Evolutionary conservation across 495 filamentous ascomycete genomes (phyloP), one percentile per base, ranked within the genome.

Genomic region (Jackrogersella minutella): DNA sequence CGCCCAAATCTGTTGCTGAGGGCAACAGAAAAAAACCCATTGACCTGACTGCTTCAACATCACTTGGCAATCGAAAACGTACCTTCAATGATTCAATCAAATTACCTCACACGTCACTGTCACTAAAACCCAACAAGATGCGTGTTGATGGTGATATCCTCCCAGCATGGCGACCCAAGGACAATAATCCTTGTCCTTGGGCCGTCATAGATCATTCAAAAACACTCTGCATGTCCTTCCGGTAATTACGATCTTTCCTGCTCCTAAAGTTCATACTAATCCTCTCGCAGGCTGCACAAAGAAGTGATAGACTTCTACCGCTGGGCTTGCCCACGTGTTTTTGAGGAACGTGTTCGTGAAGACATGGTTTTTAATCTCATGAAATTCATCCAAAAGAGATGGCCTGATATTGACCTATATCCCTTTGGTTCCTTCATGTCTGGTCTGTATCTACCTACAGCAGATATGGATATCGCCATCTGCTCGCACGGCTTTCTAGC

Each of bases 401-500:
- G 85, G 66, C 70, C 77, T 3, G 82, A 85, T 36, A 82, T 86
- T 19, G 79, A 88, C 36, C 74, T 97, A 1, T 80, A 83, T 16
- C 81, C 88, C 8, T 99, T 98, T 76, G 95, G 95, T 13, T 98
- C 95, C 0, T 99, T 93, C 68, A 91, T 91, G 11, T 91, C 92
- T 7, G 92, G 91, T 0, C 80, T 97, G 10, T 98, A 97, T 72
- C 84, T 99, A 3, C 95, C 95, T 0, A 95, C 88, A 1, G 91
- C 88, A 3, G 95, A 99, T 76, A 93, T 99, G 82, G 95, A 99
- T 74, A 79, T 98, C 31, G 94, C 96, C 2, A 79, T 93, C n/a
- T 82, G 93, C 31, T 95, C 93, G 0, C 72, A 84, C 0, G 71
- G 70, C n/a, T 93, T 85, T 69, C 74, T 81, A 7, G 67, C 76